Base-by-base conservation (phyloP, 176 grass and related monocot species). In the Neostapfia colusana region DNA sequence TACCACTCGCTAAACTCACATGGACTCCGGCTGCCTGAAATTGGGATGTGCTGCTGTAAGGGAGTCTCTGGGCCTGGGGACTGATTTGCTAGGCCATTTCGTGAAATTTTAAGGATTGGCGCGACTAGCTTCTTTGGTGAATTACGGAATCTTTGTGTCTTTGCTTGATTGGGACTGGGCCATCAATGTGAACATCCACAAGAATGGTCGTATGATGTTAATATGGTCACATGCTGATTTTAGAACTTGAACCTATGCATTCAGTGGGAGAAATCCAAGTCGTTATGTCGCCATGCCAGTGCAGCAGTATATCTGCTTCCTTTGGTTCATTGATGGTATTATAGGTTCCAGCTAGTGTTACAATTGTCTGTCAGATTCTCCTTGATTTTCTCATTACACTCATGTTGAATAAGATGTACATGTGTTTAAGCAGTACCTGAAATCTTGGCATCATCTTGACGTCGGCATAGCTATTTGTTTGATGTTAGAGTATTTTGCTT, bases 11-110 rank as follows among this genome's bases (percentile, higher is more conserved):
- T 24, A 10, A 44, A 70, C 50, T 73, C 39, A 23, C 43, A 38
- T 48, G 18, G 36, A 55, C 37, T 16, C 1, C 26, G 8, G 38
- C 43, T 69, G 20, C 13, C 76, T 88, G 84, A 76, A 70, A 39
- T 84, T 84, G 75, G 86, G 54, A 42, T 70, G 63, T 1, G 15
- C 4, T 13, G 5, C 39, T 34, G 9, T 65, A 6, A 50, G 26
- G 12, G 55, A 13, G 18, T 62, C 4, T 24, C 3, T 31, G n/a
- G n/a, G n/a, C n/a, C 3, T 14, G 27, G 12, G 53, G 28, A 62
- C 14, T 74, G 77, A 74, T 80, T 79, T 61, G 0, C 74, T 44
- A 20, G 23, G 10, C 10, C 41, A 69, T 62, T 58, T 18, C 1
- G 12, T 58, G 28, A 23, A 40, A 35, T 66, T 51, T 72, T 82